Base-by-base conservation (phyloP, 129 eudicot genomes). In the Artemisia tridentata region DNA sequence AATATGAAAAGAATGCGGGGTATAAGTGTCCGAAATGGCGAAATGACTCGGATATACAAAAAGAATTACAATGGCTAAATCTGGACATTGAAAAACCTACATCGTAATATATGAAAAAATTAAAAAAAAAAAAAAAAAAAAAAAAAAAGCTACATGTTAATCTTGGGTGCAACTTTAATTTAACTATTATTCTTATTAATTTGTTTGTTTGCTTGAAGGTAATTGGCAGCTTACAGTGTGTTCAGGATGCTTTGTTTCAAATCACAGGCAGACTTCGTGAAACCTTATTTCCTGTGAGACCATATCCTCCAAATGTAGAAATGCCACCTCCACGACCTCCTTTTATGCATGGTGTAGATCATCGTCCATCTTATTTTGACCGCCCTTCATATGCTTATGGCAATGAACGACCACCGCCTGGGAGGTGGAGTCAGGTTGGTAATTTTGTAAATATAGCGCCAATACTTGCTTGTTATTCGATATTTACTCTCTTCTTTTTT, bases 181-280 rank as follows among this genome's bases (percentile, higher is more conserved):
- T 38, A 38, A 8, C 45, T 38, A 38, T 38, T 7, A 38, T 38
- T 38, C 10, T 38, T 38, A 1, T 7, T 34, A 5, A 34, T 38
- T 38, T 38, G 45, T 38, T 38, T 61, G 62, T 54, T 67, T 73
- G n/a, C 23, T 59, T 83, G 60, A 78, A 85, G 90, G 79, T 85
- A 64, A 82, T 77, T 79, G 90, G 90, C 43, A 77, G 68, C 71
- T 61, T 82, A 65, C 82, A 74, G 50, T 73, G 83, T 16, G 87
- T 85, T 41, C 90, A 82, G 76, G 90, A 85, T 61, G 84, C 85
- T 69, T 75, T 85, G 67, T 85, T 79, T 71, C 85, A 79, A 73
- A 85, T 85, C 65, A 85, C 90, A 11, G 80, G 85, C 65, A 79
- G 90, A 80, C 83, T 85, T 65, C 80, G 85, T 21, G 87, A 85